Percentiles rank a stretch among this genome's conserved stretches.
Evolutionary conservation across 2,329 filamentous ascomycete genomes (phyloP).

Genomic region (Fusarium sp.): DNA sequence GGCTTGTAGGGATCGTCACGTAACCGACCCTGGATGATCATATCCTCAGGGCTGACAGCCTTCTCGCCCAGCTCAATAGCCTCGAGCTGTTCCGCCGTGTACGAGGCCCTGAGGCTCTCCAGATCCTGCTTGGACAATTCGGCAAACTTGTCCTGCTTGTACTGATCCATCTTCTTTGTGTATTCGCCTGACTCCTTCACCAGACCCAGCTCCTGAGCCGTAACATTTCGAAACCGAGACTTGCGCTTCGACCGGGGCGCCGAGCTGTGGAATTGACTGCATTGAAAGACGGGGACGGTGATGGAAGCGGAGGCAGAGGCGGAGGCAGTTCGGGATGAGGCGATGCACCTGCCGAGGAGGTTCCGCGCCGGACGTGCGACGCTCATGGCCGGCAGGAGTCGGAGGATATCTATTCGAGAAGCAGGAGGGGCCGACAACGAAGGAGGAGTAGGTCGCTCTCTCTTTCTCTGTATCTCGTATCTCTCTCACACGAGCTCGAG

Average conservation of each 20-base stretch:
- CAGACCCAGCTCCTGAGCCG: conserved; percentile 65
- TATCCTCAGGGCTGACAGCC: conserved; percentile 79
- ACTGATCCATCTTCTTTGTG: conserved; percentile 59
- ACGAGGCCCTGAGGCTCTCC: conserved; percentile 72
- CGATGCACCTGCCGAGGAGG: conserved; percentile 65
- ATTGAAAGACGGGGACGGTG: conserved; percentile 49
- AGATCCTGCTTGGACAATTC: conserved; percentile 77
- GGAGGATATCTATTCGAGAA: conserved; percentile 10
- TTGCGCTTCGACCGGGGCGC: conserved; percentile 61
- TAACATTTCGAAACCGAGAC: conserved; percentile 67
- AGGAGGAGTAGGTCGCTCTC: conserved; percentile 10
- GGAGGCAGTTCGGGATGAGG: conserved; percentile 49
- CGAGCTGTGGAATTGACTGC: conserved; percentile 66
- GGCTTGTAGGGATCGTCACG: conserved; percentile 80
- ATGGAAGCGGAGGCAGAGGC: conserved; percentile 17
- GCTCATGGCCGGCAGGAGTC: conserved; percentile 62
- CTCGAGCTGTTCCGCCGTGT: conserved; percentile 83
- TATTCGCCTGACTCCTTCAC: conserved; percentile 50
- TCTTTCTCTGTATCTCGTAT: conserved; percentile 19
- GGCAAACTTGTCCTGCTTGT: conserved; percentile 65
- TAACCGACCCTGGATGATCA: conserved; percentile 78
- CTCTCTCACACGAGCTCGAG: conserved; percentile 50
- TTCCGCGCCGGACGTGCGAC: conserved; percentile 67
- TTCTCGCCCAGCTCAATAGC: conserved; percentile 86
- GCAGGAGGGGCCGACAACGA: neutral